Base-by-base conservation (phyloP, 768 basidiomycete species). In the Dioszegia hungarica region DNA sequence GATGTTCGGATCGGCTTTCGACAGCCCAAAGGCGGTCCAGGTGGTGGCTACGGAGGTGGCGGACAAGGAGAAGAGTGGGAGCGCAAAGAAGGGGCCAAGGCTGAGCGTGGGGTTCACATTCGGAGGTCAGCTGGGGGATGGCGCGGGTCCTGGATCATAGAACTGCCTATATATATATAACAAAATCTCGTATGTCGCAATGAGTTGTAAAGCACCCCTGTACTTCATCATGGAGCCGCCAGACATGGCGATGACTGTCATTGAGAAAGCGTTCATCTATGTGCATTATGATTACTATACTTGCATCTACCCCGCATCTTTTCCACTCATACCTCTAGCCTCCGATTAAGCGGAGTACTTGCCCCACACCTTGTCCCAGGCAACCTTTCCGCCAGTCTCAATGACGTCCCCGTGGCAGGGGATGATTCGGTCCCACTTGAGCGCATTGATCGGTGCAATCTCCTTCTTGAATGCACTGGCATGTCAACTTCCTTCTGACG, bases 331-430 rank as follows among this genome's bases (percentile, higher is more conserved):
- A 29, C 31, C 5, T 20, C 41, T 22, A 12, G n/a, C 14, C 20
- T 33, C 22, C 47, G 5, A 52, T 14, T 59, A 61, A 15, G 48
- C 61, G 43, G 31, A 33, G 31, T 51, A 72, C 54, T 64, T 55
- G 15, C 33, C 57, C 59, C 66, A 73, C 10, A 72, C 66, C 46
- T 72, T 62, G 39, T 66, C 66, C 77, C 77, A 79, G 9, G 82
- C 84, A 25, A 78, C 77, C 66, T 84, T 83, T 2, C 80, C 86
- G 6, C 79, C 79, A 0, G 75, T 79, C 71, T 87, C 85, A 51
- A 88, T 84, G 25, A 86, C 83, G 59, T 86, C 84, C 14, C 77
- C 77, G 49, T 79, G 78, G 57, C 77, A 77, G 0, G 78, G 77
- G 57, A 78, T 76, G 57, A 79, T 59, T 24, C 76, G 57, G 43